Percentiles rank a stretch among this genome's conserved stretches.
These are phyloP conservation scores for Kockiozyma suomiensis DNA, from an alignment of 805 yeast genomes.

Conservation along the genomic window DNA sequence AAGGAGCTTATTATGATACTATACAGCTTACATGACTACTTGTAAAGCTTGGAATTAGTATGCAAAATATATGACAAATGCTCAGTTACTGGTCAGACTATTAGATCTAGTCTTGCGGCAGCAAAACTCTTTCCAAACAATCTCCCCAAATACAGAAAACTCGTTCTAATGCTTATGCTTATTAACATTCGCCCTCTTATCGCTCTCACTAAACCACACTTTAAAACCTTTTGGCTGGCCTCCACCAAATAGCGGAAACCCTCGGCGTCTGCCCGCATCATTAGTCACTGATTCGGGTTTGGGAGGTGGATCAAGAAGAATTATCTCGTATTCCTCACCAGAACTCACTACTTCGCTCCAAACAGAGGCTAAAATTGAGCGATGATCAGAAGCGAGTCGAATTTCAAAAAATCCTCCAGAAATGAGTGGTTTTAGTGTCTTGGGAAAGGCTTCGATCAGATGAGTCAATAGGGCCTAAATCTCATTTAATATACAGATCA, in stretches of 20 bases:
- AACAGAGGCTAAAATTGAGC: slow-evolving; percentile 12
- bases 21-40: no score
- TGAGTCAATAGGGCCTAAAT: not conserved
- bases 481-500: not conserved
- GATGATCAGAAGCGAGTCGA: slow-evolving; percentile 11
- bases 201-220: slow-evolving; percentile 20
- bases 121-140: no score
- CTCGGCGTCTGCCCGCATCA: not conserved
- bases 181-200: not conserved
- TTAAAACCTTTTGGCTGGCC: not conserved
- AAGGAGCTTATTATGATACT: no score
- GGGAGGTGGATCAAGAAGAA: slow-evolving; percentile 8
- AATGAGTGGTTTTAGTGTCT: not conserved
- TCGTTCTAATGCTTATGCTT: no score
- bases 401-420: slow-evolving; percentile 19
- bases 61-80: no score
- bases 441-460: slow-evolving; percentile 9
- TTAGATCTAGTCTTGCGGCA: no score
- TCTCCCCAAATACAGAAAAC: no score
- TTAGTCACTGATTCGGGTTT: not conserved
- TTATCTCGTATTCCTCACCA: slow-evolving; percentile 20
- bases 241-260: not conserved
- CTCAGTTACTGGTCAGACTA: no score
- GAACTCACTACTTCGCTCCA: slow-evolving; percentile 26
- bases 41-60: no score